Base-by-base conservation (phyloP, 768 basidiomycete genomes). In the Leccinum variicolor region DNA sequence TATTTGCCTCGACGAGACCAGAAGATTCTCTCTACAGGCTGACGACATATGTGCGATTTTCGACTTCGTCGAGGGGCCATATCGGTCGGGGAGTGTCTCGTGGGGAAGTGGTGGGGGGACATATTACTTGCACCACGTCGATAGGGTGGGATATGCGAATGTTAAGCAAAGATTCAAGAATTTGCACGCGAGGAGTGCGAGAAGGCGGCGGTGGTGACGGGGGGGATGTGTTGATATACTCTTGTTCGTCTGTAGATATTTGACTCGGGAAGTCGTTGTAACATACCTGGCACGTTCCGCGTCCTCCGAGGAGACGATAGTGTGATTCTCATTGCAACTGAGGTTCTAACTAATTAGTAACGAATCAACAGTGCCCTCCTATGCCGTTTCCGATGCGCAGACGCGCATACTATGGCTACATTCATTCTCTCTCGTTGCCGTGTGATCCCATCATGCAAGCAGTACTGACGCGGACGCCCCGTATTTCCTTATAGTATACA, bases 11-110 rank as follows among this genome's bases (percentile, higher is more conserved):
- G n/a, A n/a, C n/a, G n/a, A n/a, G n/a, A n/a, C n/a, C n/a, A n/a
- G n/a, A n/a, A n/a, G n/a, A n/a, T n/a, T n/a, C n/a, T 29, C 21
- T 53, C 11, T 33, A 5, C 62, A 90, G 87, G 80, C 86, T 43
- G 84, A 89, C 67, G 89, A 91, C 60, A 89, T 93, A 52, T 84
- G 84, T 57, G 83, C 89, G 9, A 94, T 94, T 56, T 89, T 95
- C 69, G 84, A 89, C 52, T 87, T 91, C 8, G 81, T 80, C 34
- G 86, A 88, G 68, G 77, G 79, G 26, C 74, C 77, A 13, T 93
- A 90, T 67, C 79, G 79, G 55, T 83, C 85, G 4, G 90, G 89
- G n/a, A 83, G 84, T 54, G 91, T 93, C 34, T 92, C 90, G 5
- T 94, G 92, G 92, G 89, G 84, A 13, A 84, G 82, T 56, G 79